These are phyloP conservation scores for Ophiocordyceps camponoti-floridani DNA, from an alignment of 2,329 filamentous ascomycete species.

Conservation along the genomic window DNA sequence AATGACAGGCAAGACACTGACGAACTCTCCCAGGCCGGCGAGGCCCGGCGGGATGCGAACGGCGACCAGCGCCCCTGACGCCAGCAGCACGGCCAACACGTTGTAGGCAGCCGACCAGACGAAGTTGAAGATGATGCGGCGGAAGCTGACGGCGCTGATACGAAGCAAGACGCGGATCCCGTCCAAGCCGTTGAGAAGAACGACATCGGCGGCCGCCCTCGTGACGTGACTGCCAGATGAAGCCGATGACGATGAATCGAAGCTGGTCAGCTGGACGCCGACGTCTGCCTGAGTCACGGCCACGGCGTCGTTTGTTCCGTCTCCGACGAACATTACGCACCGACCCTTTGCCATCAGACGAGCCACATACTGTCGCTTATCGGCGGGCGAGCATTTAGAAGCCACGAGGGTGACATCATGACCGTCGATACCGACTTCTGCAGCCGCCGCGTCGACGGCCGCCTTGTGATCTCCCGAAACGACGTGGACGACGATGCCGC, in stretches of 20 bases:
- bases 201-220: slow-evolving; percentile 34
- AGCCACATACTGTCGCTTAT: slow-evolving; percentile 36
- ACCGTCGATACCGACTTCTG: slow-evolving; percentile 14
- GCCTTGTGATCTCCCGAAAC: slow-evolving; percentile 36
- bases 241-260: slow-evolving; percentile 4
- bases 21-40: slow-evolving; percentile 46
- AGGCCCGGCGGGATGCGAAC: slow-evolving; percentile 27
- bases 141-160: slow-evolving; percentile 16
- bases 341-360: slow-evolving; percentile 13
- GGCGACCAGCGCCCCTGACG: slow-evolving; percentile 36
- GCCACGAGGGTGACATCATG: no score
- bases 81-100: slow-evolving; percentile 38
- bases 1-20: slow-evolving; percentile 46
- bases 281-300: slow-evolving; percentile 41
- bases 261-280: slow-evolving; percentile 38
- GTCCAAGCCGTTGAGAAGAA: slow-evolving; percentile 32
- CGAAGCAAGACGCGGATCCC: slow-evolving; percentile 34
- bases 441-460: slow-evolving; percentile 29
- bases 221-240: slow-evolving; percentile 29
- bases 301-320: slow-evolving; percentile 46
- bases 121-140: slow-evolving; percentile 41
- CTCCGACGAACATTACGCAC: slow-evolving; percentile 38
- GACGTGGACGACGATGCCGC: slow-evolving; percentile 31
- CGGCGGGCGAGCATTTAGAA: slow-evolving; percentile 27
- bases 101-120: slow-evolving; percentile 46